Evolutionary conservation across 495 filamentous ascomycete genomes (phyloP).

Genomic region (Penicillium alfredii): DNA sequence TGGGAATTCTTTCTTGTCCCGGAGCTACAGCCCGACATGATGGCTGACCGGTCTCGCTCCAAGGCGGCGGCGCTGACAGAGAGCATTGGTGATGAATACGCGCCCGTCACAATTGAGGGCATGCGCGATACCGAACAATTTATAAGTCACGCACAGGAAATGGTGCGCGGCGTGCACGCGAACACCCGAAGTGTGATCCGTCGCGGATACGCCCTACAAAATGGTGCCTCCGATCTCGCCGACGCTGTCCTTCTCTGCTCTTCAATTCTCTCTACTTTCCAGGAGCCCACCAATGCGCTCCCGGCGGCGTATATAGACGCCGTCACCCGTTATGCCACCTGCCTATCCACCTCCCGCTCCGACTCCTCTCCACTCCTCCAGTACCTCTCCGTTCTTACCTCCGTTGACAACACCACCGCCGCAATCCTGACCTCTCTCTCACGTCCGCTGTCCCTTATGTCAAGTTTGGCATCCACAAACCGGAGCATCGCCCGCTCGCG

Average conservation of each 20-base stretch:
- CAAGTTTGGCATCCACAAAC: conserved; percentile 56
- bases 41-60: conserved; percentile 77
- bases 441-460: conserved; percentile 73
- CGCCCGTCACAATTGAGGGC: conserved; percentile 64
- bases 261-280: conserved; percentile 44
- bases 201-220: conserved; percentile 29
- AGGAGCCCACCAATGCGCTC: conserved; percentile 46
- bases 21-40: conserved; percentile 82
- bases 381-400: conserved; percentile 69
- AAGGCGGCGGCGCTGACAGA: conserved; percentile 81
- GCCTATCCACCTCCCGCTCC: conserved; percentile 60
- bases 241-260: conserved; percentile 60
- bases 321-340: conserved; percentile 63
- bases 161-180: conserved; percentile 74
- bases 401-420: conserved; percentile 69
- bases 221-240: conserved; percentile 52
- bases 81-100: conserved; percentile 79
- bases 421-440: conserved; percentile 76
- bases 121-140: conserved; percentile 92
- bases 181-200: conserved; percentile 76
- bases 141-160: conserved; percentile 79
- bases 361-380: conserved; percentile 60
- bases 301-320: conserved; percentile 62
- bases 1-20: conserved; percentile 99
- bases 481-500: conserved; percentile 68